phyloP scores from a whole-genome alignment of 2,329 filamentous ascomycete species.

The Xylaria sp. region DNA sequence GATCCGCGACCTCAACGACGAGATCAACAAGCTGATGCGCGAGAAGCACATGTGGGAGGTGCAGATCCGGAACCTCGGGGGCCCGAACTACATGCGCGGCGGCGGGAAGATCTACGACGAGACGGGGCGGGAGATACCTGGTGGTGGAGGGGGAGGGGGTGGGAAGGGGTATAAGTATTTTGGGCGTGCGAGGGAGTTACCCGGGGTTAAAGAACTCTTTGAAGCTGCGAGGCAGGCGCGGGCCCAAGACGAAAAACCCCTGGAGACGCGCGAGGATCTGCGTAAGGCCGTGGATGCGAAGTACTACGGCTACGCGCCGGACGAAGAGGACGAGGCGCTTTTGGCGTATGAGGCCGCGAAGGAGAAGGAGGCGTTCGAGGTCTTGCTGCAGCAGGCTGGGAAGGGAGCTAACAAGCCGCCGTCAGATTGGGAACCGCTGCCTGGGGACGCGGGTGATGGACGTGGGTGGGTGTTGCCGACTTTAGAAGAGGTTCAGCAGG shows the following conservation, averaged over 20 bases:
- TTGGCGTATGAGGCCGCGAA: constrained; percentile 84
- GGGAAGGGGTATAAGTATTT: constrained; percentile 96
- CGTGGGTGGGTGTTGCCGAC: constrained; percentile 85
- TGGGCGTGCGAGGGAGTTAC: constrained; percentile 87
- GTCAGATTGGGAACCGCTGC: constrained; percentile 83
- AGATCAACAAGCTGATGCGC: constrained; percentile 98
- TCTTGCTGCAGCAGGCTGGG: constrained; percentile 68
- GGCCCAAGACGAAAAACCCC: constrained; percentile 68
- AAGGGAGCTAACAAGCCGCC: constrained; percentile 62
- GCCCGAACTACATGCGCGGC: constrained; percentile 93
- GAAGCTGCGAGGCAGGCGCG: constrained; percentile 74
- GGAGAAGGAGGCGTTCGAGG: constrained; percentile 82
- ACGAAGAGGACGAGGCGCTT: constrained; percentile 87
- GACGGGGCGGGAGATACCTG: constrained; percentile 75
- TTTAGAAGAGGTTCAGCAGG: constrained; percentile 91
- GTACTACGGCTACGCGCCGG: constrained; percentile 94
- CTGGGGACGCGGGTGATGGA: constrained; percentile 87
- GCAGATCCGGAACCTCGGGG: constrained; percentile 94
- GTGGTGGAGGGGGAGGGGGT: constrained; percentile 67
- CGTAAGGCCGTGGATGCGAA: constrained; percentile 85
- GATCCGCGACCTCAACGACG: constrained; percentile 97
- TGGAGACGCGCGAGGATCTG: constrained; percentile 76
- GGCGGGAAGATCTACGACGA: constrained; percentile 79
- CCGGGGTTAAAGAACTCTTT: constrained; percentile 96
- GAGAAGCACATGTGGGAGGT: constrained; percentile 99